These are phyloP conservation scores for Panellus pusillus DNA, from an alignment of 768 basidiomycete genomes.

Conservation along the genomic window DNA sequence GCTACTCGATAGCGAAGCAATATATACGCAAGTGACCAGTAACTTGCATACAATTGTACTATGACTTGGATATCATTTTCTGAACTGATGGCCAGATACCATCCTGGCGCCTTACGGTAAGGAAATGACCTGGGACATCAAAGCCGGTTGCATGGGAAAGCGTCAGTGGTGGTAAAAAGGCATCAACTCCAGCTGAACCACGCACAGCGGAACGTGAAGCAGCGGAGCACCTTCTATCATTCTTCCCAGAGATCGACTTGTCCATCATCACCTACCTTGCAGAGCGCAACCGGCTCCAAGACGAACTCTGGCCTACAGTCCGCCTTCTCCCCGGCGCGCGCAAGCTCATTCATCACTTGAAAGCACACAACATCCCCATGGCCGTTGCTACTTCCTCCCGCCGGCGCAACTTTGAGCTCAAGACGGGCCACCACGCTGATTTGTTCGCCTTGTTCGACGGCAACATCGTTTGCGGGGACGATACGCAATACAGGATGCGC, in stretches of 20 bases:
- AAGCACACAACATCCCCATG: conserved; percentile 67
- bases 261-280: conserved; percentile 58
- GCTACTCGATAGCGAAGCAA: conserved; percentile 73
- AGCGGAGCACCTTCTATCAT: conserved; percentile 67
- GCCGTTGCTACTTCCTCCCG: conserved; percentile 79
- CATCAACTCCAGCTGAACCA: neutral
- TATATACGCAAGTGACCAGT: conserved; percentile 83
- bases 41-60: conserved; percentile 23
- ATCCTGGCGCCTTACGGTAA: conserved; percentile 72
- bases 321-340: conserved; percentile 71
- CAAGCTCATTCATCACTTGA: conserved; percentile 71
- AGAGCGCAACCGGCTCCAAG: conserved; percentile 58
- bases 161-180: conserved; percentile 39
- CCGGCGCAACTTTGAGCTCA: conserved; percentile 63
- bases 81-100: conserved; percentile 46
- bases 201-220: conserved; percentile 62
- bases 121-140: conserved; percentile 86
- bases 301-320: conserved; percentile 67
- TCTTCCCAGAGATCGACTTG: conserved; percentile 73
- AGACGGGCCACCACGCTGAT: conserved; percentile 61
- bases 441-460: conserved; percentile 63
- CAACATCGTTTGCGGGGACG: conserved; percentile 73
- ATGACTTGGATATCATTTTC: neutral
- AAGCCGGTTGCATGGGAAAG: conserved; percentile 88
- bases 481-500: conserved; percentile 47